Conservation (phyloP, 805 yeast species). For the Ogataea kodamae region DNA sequence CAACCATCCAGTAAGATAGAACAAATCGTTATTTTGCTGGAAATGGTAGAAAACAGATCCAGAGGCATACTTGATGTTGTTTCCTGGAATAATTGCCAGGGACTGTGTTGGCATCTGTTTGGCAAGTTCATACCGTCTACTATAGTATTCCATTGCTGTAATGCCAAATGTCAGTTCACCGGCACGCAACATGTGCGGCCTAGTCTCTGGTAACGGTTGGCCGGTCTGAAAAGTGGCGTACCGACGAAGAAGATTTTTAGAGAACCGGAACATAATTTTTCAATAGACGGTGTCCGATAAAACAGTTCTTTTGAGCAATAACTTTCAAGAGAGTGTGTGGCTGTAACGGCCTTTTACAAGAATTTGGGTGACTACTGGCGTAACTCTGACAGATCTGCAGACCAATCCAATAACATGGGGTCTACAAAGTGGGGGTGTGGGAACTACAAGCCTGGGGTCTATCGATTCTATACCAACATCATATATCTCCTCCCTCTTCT, state of each 20-base stretch:
- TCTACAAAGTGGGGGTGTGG: conserved; percentile 1
- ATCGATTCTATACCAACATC: too few species aligned
- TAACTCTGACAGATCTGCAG: too few species aligned
- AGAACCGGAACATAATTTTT: conserved; percentile 7
- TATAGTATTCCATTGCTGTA: conserved; percentile 74
- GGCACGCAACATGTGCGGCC: conserved; percentile 67
- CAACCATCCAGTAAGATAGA: conserved; percentile 85
- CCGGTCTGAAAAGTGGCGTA: conserved; percentile 45
- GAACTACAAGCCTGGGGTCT: too few species aligned
- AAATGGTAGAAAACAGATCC: conserved; percentile 90
- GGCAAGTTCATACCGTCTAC: conserved; percentile 62
- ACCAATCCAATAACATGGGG: too few species aligned
- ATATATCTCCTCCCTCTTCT: too few species aligned
- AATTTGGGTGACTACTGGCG: too few species aligned
- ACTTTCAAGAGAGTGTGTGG: too few species aligned
- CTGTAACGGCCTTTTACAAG: too few species aligned
- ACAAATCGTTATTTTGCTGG: conserved; percentile 88
- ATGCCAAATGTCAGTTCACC: conserved; percentile 91
- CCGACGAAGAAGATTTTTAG: conserved; percentile 4
- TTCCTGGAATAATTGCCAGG: conserved; percentile 72
- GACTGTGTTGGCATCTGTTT: conserved; percentile 56
- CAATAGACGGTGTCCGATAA: too few species aligned
- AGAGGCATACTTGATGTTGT: conserved; percentile 70
- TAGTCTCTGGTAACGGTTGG: conserved; percentile 82
- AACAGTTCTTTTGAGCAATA: too few species aligned